These are phyloP conservation scores for Saturnispora dispora DNA, from an alignment of 805 yeast genomes.

Conservation along the genomic window DNA sequence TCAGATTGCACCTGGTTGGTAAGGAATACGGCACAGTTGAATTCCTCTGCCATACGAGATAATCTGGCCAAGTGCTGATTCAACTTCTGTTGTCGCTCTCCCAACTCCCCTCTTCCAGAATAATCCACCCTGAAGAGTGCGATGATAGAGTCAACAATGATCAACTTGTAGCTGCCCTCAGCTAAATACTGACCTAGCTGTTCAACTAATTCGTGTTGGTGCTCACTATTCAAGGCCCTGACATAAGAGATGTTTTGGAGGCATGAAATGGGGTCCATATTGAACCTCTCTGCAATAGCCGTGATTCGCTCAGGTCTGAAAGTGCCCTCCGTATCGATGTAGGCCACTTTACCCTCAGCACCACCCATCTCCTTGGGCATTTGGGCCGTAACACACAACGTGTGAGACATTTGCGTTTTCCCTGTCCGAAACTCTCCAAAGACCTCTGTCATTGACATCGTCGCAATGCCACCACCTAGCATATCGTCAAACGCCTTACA, in stretches of 20 bases:
- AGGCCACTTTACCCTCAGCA: constrained; percentile 73
- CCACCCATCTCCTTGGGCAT: constrained; percentile 66
- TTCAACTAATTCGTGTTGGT: constrained; percentile 64
- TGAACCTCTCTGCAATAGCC: constrained; percentile 61
- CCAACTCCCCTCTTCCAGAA: constrained; percentile 68
- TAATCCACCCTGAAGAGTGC: constrained; percentile 73
- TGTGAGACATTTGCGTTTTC: constrained; percentile 74
- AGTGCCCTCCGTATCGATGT: constrained; percentile 75
- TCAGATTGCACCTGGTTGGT: constrained; percentile 77
- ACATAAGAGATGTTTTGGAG: constrained; percentile 65
- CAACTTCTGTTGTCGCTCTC: constrained; percentile 64
- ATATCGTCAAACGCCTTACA: constrained; percentile 59
- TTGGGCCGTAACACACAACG: constrained; percentile 69
- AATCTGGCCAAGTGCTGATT: constrained; percentile 46
- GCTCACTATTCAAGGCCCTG: constrained; percentile 57
- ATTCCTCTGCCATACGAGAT: constrained; percentile 63
- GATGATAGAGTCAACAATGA: constrained; percentile 67
- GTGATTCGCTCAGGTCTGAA: constrained; percentile 62
- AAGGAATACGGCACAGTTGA: constrained; percentile 66
- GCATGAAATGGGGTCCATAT: constrained; percentile 59
- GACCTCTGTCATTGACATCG: constrained; percentile 71
- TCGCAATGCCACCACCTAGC: constrained; percentile 67
- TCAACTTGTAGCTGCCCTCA: constrained; percentile 53
- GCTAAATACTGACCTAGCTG: constrained; percentile 58
- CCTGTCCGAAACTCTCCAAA: constrained; percentile 79